Evolutionary conservation across 352 stramenopile species (phyloP), one percentile per base, ranked within the genome.

Genomic region (Plasmopara viticola): DNA sequence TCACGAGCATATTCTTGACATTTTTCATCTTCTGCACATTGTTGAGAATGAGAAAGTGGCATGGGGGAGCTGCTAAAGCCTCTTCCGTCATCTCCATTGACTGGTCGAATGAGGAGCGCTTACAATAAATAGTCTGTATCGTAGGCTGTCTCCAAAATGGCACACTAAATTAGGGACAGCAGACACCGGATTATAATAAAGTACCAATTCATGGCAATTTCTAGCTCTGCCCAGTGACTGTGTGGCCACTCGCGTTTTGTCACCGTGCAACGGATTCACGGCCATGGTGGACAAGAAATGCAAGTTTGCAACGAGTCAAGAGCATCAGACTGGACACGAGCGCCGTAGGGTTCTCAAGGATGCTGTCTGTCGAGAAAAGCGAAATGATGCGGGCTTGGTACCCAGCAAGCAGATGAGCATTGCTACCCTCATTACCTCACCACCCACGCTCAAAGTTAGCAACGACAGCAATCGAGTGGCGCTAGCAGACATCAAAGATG

Each of bases 21-120:
- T 97, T 97, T 55, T 88, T 86, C 34, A 62, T 70, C 70, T 97
- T 97, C 61, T 90, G 84, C 42, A 97, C 94, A 68, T 97, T 97
- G 68, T 89, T 95, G 28, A 97, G 70, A 38, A 97, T 95, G 30
- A 97, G 67, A 60, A 88, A 93, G 39, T 87, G 68, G 9, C 54
- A 42, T 17, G 62, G 58, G 0, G 44, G 9, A 31, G 47, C 14
- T 13, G 37, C 14, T 41, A 35, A 2, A 8, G 28, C 29, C 12
- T 9, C 30, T 30, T 37, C 44, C 20, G 2, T 46, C 15, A 7
- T 46, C 31, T 37, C 46, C 42, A 45, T 46, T 25, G 20, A 25
- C 20, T 25, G 20, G 20, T 25, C 20, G 20, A 25, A 25, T 25
- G 20, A 25, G 20, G 20, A 25, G 20, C 20, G 20, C 1, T 5